Percentiles rank a stretch among this genome's conserved stretches.
Evolutionary conservation across 2,329 filamentous ascomycete species (phyloP).

Genomic region (Ophiocordyceps unilateralis): DNA sequence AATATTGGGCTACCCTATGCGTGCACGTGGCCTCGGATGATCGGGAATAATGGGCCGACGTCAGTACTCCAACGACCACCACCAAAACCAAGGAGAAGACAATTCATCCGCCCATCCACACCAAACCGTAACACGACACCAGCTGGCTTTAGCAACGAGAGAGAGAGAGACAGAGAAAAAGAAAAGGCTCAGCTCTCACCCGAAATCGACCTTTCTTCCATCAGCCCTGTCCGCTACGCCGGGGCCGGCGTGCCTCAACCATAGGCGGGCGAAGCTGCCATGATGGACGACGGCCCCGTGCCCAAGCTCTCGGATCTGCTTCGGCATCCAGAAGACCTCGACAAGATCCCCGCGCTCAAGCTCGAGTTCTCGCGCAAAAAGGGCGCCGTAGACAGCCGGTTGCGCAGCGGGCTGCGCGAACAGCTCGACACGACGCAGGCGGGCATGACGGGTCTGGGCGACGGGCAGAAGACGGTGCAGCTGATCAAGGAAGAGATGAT

Average conservation of each 20-base stretch:
- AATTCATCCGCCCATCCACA: no score
- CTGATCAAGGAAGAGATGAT: conserved; percentile 97
- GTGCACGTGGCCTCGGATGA: no score
- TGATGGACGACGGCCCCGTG: conserved; percentile 40
- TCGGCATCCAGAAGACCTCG: conserved; percentile 88
- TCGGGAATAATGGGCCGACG: no score
- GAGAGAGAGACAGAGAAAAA: no score
- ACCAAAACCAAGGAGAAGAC: no score
- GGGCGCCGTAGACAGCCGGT: conserved; percentile 72
- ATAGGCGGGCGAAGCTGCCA: no score
- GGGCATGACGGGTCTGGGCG: conserved; percentile 75
- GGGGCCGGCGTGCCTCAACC: background rate
- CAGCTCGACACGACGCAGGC: conserved; percentile 89
- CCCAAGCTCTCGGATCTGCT: conserved; percentile 85
- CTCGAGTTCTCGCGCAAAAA: conserved; percentile 92
- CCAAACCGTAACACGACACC: no score
- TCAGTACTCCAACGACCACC: no score
- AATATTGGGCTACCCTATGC: no score
- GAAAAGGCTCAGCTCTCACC: no score
- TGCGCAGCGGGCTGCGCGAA: conserved; percentile 73
- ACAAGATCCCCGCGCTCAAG: conserved; percentile 83
- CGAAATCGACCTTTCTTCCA: no score
- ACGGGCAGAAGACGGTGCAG: conserved; percentile 81
- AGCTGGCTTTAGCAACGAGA: no score
- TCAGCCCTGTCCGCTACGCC: background rate